These are phyloP conservation scores for Coemansia sp. DNA, from an alignment of 192 early-diverging fungal species.

Conservation along the genomic window DNA sequence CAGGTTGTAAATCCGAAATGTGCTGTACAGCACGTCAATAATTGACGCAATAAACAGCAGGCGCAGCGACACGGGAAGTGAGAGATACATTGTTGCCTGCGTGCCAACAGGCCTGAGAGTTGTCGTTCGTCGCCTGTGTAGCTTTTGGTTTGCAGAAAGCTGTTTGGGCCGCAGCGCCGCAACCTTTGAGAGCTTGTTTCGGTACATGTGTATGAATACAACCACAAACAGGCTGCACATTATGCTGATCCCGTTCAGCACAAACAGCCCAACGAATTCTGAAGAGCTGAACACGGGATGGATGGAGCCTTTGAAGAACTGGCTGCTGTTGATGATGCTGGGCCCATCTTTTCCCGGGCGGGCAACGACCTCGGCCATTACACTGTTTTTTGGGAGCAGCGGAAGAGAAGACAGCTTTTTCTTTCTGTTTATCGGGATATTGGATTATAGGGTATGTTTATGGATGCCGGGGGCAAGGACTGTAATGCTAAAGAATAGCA, in stretches of 20 bases:
- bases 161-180: conserved; percentile 32
- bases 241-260: conserved; percentile 43
- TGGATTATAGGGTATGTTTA: background rate
- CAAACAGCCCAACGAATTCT: conserved; percentile 35
- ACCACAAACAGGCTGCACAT: conserved; percentile 44
- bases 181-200: conserved; percentile 30
- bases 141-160: conserved; percentile 6
- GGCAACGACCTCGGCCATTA: conserved; percentile 1
- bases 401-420: background rate
- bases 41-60: conserved; percentile 47
- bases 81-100: conserved; percentile 45
- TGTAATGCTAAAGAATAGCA: too few relatives aligned
- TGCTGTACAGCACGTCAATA: conserved; percentile 46
- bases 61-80: conserved; percentile 39
- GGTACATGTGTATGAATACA: conserved; percentile 48
- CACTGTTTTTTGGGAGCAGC: background rate
- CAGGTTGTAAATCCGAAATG: conserved; percentile 43
- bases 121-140: conserved; percentile 31
- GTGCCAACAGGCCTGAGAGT: conserved; percentile 37
- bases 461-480: too few relatives aligned
- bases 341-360: conserved; percentile 2
- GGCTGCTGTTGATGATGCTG: background rate
- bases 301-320: conserved; percentile 4
- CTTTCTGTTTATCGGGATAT: background rate
- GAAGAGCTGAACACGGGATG: conserved; percentile 22